phyloP scores from a whole-genome alignment of 768 basidiomycete species.

The Sistotremastrum suecicum region DNA sequence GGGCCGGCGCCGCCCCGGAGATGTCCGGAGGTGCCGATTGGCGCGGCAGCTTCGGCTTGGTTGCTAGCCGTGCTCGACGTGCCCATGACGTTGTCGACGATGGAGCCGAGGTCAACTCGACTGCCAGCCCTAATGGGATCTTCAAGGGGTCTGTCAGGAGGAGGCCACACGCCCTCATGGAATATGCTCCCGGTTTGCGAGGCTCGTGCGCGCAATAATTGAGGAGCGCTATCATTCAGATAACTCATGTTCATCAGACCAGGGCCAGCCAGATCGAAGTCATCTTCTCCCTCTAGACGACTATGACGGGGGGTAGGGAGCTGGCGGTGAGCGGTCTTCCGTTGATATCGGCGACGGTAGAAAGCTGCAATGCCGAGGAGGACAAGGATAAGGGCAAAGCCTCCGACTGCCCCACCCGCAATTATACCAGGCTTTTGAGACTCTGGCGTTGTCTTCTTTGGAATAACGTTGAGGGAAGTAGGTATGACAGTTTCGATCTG shows the following conservation, averaged over 20 bases:
- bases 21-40: neutral
- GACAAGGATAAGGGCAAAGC: neutral
- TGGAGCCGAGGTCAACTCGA: slow-evolving; percentile 1
- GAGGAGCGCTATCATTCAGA: slow-evolving; percentile 1
- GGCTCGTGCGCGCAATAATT: slow-evolving; percentile 4
- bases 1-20: neutral
- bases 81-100: slow-evolving; percentile 6
- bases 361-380: slow-evolving; percentile 4
- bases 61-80: slow-evolving; percentile 2
- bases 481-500: slow-evolving; percentile 1
- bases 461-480: neutral
- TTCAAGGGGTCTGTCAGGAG: slow-evolving; percentile 4
- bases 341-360: slow-evolving; percentile 2
- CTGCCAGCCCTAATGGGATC: slow-evolving; percentile 6
- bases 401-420: slow-evolving; percentile 6
- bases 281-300: slow-evolving; percentile 7
- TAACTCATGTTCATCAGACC: neutral
- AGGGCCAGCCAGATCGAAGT: slow-evolving; percentile 3
- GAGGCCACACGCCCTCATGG: slow-evolving; percentile 9
- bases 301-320: slow-evolving; percentile 6
- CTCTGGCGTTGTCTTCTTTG: neutral
- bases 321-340: neutral
- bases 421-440: slow-evolving; percentile 4
- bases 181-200: slow-evolving; percentile 8
- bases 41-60: neutral